Percentiles rank a stretch among this genome's conserved stretches.
Conservation (phyloP, 495 filamentous ascomycete genomes). For the Xylaria scruposa region DNA sequence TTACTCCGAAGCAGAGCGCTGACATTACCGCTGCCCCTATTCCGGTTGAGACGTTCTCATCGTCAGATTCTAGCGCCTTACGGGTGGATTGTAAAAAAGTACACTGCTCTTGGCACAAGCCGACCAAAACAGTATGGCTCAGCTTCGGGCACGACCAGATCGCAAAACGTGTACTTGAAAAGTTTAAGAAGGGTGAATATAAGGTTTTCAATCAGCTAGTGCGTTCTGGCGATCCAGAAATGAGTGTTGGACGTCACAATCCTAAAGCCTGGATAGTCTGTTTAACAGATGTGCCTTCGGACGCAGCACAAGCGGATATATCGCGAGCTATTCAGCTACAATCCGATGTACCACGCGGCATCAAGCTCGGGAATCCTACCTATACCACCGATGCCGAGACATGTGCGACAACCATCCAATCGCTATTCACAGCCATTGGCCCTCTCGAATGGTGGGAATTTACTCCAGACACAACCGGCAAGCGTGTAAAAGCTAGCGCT, state of each 20-base stretch:
- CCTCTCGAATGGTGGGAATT: slow-evolving; percentile 45
- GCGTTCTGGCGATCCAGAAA: neutral
- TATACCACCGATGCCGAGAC: slow-evolving; percentile 30
- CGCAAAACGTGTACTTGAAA: slow-evolving; percentile 29
- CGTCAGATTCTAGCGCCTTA: neutral
- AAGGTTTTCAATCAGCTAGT: neutral
- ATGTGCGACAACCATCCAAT: slow-evolving; percentile 30
- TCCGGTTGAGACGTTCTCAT: neutral
- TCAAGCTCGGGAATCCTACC: slow-evolving; percentile 34
- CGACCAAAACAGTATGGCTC: slow-evolving; percentile 36
- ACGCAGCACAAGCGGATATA: slow-evolving; percentile 30
- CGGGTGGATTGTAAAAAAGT: slow-evolving; percentile 40
- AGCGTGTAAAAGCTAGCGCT: slow-evolving; percentile 43
- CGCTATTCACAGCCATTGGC: slow-evolving; percentile 38
- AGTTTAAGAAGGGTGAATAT: slow-evolving; percentile 22
- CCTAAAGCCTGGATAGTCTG: slow-evolving; percentile 32
- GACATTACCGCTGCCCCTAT: neutral
- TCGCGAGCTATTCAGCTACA: slow-evolving; percentile 22
- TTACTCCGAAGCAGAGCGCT: neutral
- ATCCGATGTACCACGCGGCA: neutral
- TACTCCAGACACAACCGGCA: slow-evolving; percentile 22
- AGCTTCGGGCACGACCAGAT: slow-evolving; percentile 33
- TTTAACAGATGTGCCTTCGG: slow-evolving; percentile 35
- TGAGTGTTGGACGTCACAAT: neutral
- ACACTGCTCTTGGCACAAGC: slow-evolving; percentile 42